phyloP scores from a whole-genome alignment of 495 filamentous ascomycete genomes.

The Collariella sp. region DNA sequence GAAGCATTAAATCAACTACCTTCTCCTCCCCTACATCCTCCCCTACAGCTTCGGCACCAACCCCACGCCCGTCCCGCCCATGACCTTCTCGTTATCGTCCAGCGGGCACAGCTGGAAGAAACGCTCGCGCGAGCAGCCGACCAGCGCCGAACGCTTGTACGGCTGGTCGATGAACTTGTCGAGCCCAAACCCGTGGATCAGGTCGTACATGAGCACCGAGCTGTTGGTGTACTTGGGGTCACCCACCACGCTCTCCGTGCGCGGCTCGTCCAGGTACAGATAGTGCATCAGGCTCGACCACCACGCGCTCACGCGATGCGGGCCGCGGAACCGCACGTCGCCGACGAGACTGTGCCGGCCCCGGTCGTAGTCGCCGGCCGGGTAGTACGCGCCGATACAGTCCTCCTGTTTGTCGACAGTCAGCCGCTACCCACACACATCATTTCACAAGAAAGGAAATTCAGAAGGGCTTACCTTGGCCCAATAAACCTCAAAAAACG shows the following conservation, averaged over 20 bases:
- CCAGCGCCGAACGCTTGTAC: constrained; percentile 57
- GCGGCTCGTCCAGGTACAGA: constrained; percentile 60
- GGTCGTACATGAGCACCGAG: constrained; percentile 57
- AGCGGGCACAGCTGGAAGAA: constrained; percentile 62
- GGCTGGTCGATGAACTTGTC: constrained; percentile 59
- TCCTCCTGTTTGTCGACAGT: constrained; percentile 45
- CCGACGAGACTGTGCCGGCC: constrained; percentile 62
- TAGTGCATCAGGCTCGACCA: constrained; percentile 63
- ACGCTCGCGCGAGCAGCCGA: constrained; percentile 51
- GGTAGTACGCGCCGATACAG: constrained; percentile 56
- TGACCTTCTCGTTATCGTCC: constrained; percentile 39
- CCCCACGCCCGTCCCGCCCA: constrained; percentile 39
- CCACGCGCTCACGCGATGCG: constrained; percentile 60
- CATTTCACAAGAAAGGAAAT: neutral
- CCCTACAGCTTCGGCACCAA: constrained; percentile 39
- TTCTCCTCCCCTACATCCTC: too few species aligned
- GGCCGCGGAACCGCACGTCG: constrained; percentile 52
- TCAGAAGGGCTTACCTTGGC: constrained; percentile 46
- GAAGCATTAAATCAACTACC: too few species aligned
- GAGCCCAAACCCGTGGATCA: constrained; percentile 54
- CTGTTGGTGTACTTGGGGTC: constrained; percentile 55
- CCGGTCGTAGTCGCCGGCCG: constrained; percentile 54
- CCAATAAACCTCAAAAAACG: constrained; percentile 67
- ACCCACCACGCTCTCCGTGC: constrained; percentile 53
- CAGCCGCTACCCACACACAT: neutral